phyloP scores from a whole-genome alignment of 345 rosid species.

The Camelina hispida region DNA sequence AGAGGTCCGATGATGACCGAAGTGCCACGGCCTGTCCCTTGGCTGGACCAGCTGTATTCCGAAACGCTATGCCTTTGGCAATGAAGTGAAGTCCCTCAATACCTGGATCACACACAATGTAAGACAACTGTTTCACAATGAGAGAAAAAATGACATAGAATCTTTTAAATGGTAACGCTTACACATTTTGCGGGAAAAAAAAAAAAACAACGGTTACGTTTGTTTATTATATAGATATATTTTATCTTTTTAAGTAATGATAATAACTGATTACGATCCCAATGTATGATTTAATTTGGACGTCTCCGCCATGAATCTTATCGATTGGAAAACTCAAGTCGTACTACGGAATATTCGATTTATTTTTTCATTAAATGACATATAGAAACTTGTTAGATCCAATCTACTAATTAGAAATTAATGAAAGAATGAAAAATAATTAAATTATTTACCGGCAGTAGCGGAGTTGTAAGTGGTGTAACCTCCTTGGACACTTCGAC shows the following conservation, averaged over 20 bases:
- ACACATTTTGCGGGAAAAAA: conserved; percentile 36
- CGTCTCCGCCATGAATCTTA: not conserved
- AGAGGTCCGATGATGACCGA: conserved; percentile 83
- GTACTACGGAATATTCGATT: conserved; percentile 18
- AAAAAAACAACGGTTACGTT: conserved; percentile 28
- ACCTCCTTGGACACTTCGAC: conserved; percentile 70
- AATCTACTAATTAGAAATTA: conserved; percentile 17
- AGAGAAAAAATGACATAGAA: not conserved
- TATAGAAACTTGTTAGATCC: conserved; percentile 30
- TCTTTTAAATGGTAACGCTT: conserved; percentile 34
- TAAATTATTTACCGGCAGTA: conserved; percentile 64
- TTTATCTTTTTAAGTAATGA: not conserved
- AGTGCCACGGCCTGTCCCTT: conserved; percentile 86
- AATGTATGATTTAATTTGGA: conserved; percentile 6
- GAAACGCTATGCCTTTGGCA: conserved; percentile 44
- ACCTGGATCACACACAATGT: conserved; percentile 47
- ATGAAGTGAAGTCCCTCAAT: conserved; percentile 67
- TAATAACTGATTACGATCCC: conserved; percentile 24
- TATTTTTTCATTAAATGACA: not conserved
- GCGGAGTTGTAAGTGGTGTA: conserved; percentile 91
- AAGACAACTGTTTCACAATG: conserved; percentile 10
- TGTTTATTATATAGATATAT: not conserved
- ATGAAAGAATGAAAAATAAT: not conserved
- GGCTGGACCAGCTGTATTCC: conserved; percentile 46
- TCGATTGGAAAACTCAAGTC: conserved; percentile 2